These are phyloP conservation scores for Halophytophthora polymorphica DNA, from an alignment of 352 stramenopile genomes.

Conservation along the genomic window DNA sequence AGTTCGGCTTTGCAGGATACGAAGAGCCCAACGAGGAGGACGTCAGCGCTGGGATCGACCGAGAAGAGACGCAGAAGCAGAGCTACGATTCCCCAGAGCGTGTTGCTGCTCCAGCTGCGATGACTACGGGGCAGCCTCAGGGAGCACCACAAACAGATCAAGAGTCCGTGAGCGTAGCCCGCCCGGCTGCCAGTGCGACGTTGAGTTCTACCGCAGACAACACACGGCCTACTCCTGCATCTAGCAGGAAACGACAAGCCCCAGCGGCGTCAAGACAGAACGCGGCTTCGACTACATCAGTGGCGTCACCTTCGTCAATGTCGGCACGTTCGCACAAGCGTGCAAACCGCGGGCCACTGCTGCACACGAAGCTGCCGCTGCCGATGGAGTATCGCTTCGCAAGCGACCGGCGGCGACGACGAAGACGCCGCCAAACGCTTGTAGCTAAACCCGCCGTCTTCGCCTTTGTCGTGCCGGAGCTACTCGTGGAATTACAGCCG, in stretches of 20 bases:
- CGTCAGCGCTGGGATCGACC: background rate
- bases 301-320: constrained; percentile 10
- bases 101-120: background rate
- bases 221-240: constrained; percentile 14
- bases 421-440: constrained; percentile 40
- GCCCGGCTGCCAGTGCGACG: too few relatives aligned
- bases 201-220: too few relatives aligned
- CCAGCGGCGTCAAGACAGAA: constrained; percentile 3
- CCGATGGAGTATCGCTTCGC: constrained; percentile 56
- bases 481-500: constrained; percentile 53
- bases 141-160: too few relatives aligned
- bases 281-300: constrained; percentile 9
- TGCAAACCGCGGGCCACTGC: constrained; percentile 25
- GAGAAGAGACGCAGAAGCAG: constrained; percentile 18
- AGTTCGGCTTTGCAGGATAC: constrained; percentile 17
- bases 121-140: background rate
- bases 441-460: constrained; percentile 37
- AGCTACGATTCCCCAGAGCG: background rate
- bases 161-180: too few relatives aligned
- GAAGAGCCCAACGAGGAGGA: constrained; percentile 2
- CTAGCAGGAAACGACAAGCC: constrained; percentile 13
- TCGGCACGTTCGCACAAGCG: constrained; percentile 25
- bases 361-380: constrained; percentile 61
- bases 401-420: constrained; percentile 44
- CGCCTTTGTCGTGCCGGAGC: constrained; percentile 44